A percentile compares a stretch with the other conserved stretches of the same genome.
Evolutionary conservation across 192 early-diverging fungal genomes (phyloP).

Genomic region (Irineochytrium annulatum): DNA sequence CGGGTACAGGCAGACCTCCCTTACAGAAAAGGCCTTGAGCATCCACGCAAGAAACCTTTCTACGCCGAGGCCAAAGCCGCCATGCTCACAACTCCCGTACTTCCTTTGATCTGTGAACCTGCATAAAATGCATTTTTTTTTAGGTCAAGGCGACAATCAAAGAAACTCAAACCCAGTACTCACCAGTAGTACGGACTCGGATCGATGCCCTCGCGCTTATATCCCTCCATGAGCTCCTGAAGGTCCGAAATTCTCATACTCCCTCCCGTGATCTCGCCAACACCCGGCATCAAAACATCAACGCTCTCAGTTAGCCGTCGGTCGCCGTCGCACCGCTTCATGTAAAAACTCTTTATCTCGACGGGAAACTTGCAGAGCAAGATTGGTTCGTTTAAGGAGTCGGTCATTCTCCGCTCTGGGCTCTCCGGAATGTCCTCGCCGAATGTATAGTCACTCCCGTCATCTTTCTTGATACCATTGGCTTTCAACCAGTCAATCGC

Average conservation of each 20-base stretch:
- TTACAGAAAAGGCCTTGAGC: conserved; percentile 82
- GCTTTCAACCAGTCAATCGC: conserved; percentile 94
- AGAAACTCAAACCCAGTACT: conserved; percentile 10
- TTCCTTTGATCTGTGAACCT: conserved; percentile 94
- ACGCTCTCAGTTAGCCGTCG: conserved; percentile 87
- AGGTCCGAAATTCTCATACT: conserved; percentile 94
- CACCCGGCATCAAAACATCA: conserved; percentile 95
- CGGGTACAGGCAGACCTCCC: conserved; percentile 88
- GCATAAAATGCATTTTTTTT: conserved; percentile 2
- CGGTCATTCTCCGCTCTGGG: conserved; percentile 98
- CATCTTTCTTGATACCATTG: conserved; percentile 70
- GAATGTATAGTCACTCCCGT: conserved; percentile 81
- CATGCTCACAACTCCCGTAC: conserved; percentile 93
- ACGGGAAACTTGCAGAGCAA: conserved; percentile 94
- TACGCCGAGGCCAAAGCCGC: conserved; percentile 95
- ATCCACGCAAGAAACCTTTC: conserved; percentile 98
- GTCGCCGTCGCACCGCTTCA: conserved; percentile 88
- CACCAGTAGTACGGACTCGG: conserved; percentile 95
- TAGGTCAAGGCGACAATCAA: background rate
- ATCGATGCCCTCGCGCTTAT: conserved; percentile 88
- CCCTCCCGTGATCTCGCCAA: conserved; percentile 98
- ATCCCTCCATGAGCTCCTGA: conserved; percentile 73
- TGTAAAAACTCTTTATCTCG: conserved; percentile 99
- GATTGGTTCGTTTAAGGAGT: conserved; percentile 92
- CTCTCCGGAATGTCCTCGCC: conserved; percentile 99